Evolutionary conservation across 2,329 filamentous ascomycete species (phyloP).

Genomic region (Aspergillus quadricinctus): DNA sequence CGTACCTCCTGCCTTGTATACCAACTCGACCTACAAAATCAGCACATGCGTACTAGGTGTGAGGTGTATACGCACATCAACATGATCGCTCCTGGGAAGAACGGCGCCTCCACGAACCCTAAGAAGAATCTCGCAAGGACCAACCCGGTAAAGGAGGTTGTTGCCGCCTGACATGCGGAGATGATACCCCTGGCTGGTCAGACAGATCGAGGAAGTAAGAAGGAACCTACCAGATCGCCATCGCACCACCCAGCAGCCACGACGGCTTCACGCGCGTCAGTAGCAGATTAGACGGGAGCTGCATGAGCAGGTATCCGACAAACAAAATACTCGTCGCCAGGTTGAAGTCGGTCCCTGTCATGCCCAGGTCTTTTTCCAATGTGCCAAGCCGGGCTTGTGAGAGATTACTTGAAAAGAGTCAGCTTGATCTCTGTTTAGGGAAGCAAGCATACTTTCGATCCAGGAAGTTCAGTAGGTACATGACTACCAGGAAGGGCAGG

Average conservation of each 20-base stretch:
- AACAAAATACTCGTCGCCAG: no score
- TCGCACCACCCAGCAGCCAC: slow-evolving; percentile 47
- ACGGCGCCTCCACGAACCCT: slow-evolving; percentile 40
- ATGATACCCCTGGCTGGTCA: slow-evolving; percentile 19
- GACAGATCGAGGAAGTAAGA: not conserved
- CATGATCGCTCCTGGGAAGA: slow-evolving; percentile 60
- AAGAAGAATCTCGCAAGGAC: slow-evolving; percentile 41
- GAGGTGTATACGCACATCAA: slow-evolving; percentile 40
- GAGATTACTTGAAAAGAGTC: no score
- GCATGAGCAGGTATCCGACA: no score
- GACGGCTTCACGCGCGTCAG: slow-evolving; percentile 53
- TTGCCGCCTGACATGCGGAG: slow-evolving; percentile 31
- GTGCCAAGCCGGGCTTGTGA: no score
- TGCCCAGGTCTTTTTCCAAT: no score
- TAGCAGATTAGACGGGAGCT: not conserved
- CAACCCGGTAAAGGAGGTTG: slow-evolving; percentile 39
- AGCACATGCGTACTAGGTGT: not conserved
- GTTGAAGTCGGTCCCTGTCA: no score
- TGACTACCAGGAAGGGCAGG: no score
- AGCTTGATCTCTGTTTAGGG: no score
- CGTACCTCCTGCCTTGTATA: slow-evolving; percentile 56
- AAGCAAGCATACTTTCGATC: no score
- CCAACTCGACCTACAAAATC: slow-evolving; percentile 52
- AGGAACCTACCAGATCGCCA: slow-evolving; percentile 26
- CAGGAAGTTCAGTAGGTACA: no score